A percentile compares a stretch with the other conserved stretches of the same genome.
Conservation (phyloP, 2,329 filamentous ascomycete species). For the Diplodia mutila region DNA sequence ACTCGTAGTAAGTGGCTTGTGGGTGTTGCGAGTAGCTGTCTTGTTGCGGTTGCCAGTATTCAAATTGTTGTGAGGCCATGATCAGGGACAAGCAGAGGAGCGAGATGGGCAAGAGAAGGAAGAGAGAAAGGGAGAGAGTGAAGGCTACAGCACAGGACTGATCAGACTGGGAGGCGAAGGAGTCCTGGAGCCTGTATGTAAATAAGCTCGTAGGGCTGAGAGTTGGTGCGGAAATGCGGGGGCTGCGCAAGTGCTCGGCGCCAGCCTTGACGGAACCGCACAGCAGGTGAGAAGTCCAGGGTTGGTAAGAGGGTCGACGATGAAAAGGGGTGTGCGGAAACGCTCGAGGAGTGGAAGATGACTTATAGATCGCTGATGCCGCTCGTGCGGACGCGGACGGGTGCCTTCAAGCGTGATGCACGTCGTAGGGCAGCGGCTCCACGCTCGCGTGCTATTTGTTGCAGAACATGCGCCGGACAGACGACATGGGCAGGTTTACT, state of each 20-base stretch:
- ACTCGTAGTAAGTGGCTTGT: conserved; percentile 39
- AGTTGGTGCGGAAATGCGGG: conserved; percentile 15
- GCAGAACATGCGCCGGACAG: neutral
- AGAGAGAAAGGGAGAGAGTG: neutral
- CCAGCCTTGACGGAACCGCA: neutral
- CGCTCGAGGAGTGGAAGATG: conserved; percentile 13
- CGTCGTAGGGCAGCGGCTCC: conserved; percentile 6
- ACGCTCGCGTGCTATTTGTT: neutral
- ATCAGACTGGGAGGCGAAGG: neutral
- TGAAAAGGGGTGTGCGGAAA: conserved; percentile 5
- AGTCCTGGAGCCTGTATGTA: neutral
- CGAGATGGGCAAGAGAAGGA: neutral
- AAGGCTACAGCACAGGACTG: conserved; percentile 4
- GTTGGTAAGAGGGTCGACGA: neutral
- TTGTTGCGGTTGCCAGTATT: conserved; percentile 43
- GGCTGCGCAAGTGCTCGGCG: conserved; percentile 10
- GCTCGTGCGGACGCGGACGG: neutral
- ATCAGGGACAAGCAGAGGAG: neutral
- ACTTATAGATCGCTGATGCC: conserved; percentile 21
- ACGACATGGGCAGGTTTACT: conserved; percentile 17
- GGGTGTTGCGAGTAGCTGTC: conserved; percentile 37
- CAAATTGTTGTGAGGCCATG: conserved; percentile 44
- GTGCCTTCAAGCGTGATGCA: conserved; percentile 5
- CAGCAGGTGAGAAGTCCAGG: neutral
- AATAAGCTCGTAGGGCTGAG: conserved; percentile 27